phyloP scores from a whole-genome alignment of 139 green algal genomes.

The Raphidocelis subcapitata region DNA sequence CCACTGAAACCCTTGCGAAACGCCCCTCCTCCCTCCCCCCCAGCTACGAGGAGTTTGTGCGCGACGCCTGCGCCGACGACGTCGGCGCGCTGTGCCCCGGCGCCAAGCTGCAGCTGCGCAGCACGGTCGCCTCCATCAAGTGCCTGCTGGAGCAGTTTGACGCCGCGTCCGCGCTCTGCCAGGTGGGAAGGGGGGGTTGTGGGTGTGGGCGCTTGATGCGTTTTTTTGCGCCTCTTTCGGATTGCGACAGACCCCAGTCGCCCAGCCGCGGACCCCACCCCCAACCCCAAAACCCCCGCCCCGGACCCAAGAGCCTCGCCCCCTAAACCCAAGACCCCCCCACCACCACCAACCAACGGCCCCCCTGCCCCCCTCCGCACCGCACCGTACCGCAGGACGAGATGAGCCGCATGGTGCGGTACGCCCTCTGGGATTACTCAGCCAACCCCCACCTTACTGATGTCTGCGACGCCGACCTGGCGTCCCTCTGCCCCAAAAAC shows the following conservation, averaged over 20 bases:
- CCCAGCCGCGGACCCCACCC: too few species aligned
- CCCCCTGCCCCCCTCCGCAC: slow-evolving; percentile 13
- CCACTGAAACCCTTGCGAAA: too few species aligned
- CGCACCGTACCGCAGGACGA: slow-evolving; percentile 48
- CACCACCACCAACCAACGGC: background rate
- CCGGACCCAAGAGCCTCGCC: too few species aligned
- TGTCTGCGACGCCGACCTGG: slow-evolving; percentile 72
- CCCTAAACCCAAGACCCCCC: too few species aligned
- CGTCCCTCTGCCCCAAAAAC: slow-evolving; percentile 45
- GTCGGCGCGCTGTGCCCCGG: background rate
- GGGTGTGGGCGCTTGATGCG: background rate
- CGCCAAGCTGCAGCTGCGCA: slow-evolving; percentile 49
- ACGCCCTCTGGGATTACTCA: slow-evolving; percentile 85
- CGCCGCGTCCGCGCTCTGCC: background rate
- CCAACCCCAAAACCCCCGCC: too few species aligned
- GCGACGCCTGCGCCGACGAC: too few species aligned
- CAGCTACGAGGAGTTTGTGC: too few species aligned
- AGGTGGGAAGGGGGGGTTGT: too few species aligned
- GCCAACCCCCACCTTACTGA: slow-evolving; percentile 53
- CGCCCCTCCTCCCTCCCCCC: too few species aligned
- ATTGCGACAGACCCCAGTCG: too few species aligned
- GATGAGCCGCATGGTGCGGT: slow-evolving; percentile 72
- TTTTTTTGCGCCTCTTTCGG: background rate
- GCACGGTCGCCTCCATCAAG: slow-evolving; percentile 69
- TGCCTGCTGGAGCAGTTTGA: slow-evolving; percentile 67